Conservation (phyloP, 257 asterid species). For the Rauvolfia tetraphylla region DNA sequence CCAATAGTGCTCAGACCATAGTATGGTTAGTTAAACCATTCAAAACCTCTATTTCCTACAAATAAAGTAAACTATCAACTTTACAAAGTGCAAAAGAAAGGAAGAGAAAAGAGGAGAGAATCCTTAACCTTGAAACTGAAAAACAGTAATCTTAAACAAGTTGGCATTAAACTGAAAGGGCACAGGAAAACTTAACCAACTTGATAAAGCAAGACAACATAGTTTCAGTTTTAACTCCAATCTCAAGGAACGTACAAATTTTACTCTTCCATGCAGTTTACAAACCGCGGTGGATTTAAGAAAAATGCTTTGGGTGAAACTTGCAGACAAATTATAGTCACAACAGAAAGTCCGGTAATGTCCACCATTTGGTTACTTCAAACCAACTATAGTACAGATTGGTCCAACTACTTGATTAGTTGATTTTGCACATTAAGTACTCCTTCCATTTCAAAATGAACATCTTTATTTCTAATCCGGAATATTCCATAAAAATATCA, state of each 20-base stretch:
- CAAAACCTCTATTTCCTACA: background rate
- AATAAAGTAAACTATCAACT: background rate
- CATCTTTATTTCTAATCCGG: background rate
- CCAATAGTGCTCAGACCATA: background rate
- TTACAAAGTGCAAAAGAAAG: background rate
- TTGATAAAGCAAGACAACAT: background rate
- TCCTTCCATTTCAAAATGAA: background rate
- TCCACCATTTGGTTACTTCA: background rate
- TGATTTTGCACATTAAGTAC: background rate
- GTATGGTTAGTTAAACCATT: background rate
- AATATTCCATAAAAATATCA: background rate
- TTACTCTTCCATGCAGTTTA: background rate
- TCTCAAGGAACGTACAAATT: background rate
- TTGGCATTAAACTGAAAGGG: background rate
- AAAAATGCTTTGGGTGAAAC: background rate
- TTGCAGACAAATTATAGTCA: background rate
- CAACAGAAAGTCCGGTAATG: background rate
- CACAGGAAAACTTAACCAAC: background rate
- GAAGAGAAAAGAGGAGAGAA: background rate
- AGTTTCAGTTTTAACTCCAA: background rate
- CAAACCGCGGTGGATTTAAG: background rate
- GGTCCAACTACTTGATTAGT: background rate
- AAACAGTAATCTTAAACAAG: background rate
- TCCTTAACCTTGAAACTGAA: background rate
- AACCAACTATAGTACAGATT: background rate